phyloP scores from a whole-genome alignment of 1,284 basidiomycete species.

The Boletus albobrunnescens region DNA sequence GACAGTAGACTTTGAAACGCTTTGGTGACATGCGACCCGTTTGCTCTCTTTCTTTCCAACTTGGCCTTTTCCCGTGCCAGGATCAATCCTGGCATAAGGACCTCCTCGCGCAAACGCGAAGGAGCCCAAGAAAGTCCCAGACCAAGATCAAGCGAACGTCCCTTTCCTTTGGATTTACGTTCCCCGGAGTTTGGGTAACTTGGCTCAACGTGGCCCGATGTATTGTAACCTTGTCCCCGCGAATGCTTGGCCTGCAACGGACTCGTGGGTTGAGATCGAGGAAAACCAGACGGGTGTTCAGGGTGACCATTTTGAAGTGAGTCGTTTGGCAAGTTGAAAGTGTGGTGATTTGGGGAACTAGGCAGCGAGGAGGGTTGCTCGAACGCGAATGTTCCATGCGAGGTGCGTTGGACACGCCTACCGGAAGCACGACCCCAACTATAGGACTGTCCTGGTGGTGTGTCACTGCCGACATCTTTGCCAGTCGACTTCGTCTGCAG shows the following conservation, averaged over 20 bases:
- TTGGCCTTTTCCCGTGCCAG: slow-evolving; percentile 32
- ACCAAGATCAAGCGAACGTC: slow-evolving; percentile 64
- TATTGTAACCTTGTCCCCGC: slow-evolving; percentile 21
- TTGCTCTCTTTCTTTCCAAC: slow-evolving; percentile 32
- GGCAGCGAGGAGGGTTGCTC: slow-evolving; percentile 42
- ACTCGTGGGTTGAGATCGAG: slow-evolving; percentile 6
- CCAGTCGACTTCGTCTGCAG: slow-evolving; percentile 33
- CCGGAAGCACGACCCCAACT: slow-evolving; percentile 35
- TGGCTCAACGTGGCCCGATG: slow-evolving; percentile 8
- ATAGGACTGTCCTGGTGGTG: slow-evolving; percentile 26
- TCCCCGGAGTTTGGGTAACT: slow-evolving; percentile 7
- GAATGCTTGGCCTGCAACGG: slow-evolving; percentile 22
- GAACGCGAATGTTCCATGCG: slow-evolving; percentile 40
- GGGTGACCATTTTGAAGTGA: slow-evolving; percentile 7
- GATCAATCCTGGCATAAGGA: slow-evolving; percentile 47
- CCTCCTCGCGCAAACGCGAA: slow-evolving; percentile 57
- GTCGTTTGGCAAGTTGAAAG: slow-evolving; percentile 20
- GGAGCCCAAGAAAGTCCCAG: slow-evolving; percentile 65
- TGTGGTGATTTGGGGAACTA: slow-evolving; percentile 32
- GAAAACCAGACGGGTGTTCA: slow-evolving; percentile 1
- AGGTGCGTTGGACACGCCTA: slow-evolving; percentile 24
- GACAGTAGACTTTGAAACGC: slow-evolving; percentile 60
- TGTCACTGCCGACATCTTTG: slow-evolving; percentile 15
- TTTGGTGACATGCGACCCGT: slow-evolving; percentile 57
- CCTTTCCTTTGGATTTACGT: slow-evolving; percentile 43